Evolutionary conservation across 805 yeast genomes (phyloP), one percentile per base, ranked within the genome.

Genomic region (Yamadazyma scolyti): DNA sequence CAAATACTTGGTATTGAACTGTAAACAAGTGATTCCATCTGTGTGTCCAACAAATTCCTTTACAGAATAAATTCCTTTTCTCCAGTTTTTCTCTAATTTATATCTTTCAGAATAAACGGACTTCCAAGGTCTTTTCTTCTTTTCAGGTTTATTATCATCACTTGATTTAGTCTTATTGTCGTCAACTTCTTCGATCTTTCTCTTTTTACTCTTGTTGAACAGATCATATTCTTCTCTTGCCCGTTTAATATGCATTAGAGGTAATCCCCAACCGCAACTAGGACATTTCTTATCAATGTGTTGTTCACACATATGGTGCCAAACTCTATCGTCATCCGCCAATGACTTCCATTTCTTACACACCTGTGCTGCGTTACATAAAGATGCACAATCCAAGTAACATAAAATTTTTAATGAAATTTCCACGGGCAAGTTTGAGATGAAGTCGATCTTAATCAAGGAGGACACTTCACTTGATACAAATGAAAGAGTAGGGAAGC

Each of bases 281-380:
- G 96, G 95, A 62, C 98, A 93, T 57, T 93, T 93, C 38, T 95
- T 73, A 60, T 93, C 98, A 33, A 93, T 93, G 57, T 93, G 98
- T 60, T 93, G 98, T 54, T 88, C 96, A 53, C 98, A 93, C 88
- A 93, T 82, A 44, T 90, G 89, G 54, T 90, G 93, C 98, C 98
- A 93, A 3, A 93, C 97, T 29, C 94, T 64, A 51, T 93, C 97
- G 53, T 90, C 97, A 56, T 93, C 96, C 1, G 98, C 97, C 36
- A 93, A 64, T 34, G 65, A 64, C 52, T 85, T 79, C 98, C 98
- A 93, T 31, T 74, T 76, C 31, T 77, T 75, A 19, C 89, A 82
- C 2, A 93, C 98, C 60, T 83, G 94, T 0, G 97, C 95, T 0
- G 97, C 96, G 43, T 76, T 80, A 56, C 97, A 89, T 26, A 93